These are phyloP conservation scores for Cladorrhinum sp. DNA, from an alignment of 2,329 filamentous ascomycete species.

Conservation along the genomic window DNA sequence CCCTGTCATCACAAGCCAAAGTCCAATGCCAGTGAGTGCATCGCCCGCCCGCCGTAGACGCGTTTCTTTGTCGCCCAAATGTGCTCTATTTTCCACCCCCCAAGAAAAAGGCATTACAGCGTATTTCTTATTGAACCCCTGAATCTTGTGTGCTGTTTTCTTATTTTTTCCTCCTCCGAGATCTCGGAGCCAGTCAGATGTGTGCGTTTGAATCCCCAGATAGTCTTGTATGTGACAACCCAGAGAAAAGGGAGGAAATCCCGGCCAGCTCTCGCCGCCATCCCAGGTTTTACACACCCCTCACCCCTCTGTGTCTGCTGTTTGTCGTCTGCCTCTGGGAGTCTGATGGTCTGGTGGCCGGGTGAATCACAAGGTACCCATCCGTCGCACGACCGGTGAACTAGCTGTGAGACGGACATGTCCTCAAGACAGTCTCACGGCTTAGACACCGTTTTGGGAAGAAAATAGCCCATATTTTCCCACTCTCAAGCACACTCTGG, in stretches of 20 bases:
- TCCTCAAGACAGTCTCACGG: slow-evolving; percentile 15
- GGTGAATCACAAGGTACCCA: slow-evolving; percentile 3
- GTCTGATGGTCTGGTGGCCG: neutral
- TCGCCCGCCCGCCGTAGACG: slow-evolving; percentile 1
- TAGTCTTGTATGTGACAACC: no score
- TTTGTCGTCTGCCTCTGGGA: neutral
- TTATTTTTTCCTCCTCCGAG: no score
- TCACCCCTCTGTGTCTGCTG: neutral
- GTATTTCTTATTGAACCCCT: slow-evolving; percentile 14
- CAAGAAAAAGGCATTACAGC: neutral
- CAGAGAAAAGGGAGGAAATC: neutral
- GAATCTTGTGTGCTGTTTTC: slow-evolving; percentile 14
- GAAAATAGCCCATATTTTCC: neutral
- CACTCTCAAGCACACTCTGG: neutral
- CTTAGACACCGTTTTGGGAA: slow-evolving; percentile 17
- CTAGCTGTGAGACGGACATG: slow-evolving; percentile 1
- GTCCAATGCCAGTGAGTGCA: slow-evolving; percentile 5
- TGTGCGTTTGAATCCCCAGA: no score
- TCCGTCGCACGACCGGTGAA: slow-evolving; percentile 1
- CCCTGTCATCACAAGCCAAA: slow-evolving; percentile 10
- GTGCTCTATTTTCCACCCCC: neutral
- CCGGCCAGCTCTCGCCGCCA: neutral
- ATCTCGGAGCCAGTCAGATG: no score
- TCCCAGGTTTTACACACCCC: neutral
- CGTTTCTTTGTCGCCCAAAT: slow-evolving; percentile 5